phyloP scores from a whole-genome alignment of 257 asterid genomes.

The Solanum etuberosum region DNA sequence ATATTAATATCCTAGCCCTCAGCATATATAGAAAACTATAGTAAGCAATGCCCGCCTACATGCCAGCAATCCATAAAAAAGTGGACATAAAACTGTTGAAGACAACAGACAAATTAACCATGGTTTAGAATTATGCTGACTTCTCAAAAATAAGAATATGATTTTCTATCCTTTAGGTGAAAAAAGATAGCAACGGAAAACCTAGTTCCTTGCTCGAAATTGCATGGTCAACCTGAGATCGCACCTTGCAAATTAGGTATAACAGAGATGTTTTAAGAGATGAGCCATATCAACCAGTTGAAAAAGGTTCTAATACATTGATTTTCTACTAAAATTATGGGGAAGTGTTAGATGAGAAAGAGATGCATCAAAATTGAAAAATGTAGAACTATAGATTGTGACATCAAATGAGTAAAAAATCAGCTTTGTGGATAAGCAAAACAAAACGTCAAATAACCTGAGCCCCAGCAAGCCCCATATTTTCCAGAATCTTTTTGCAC shows the following conservation, averaged over 20 bases:
- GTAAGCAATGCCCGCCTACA: neutral
- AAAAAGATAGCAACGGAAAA: neutral
- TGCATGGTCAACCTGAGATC: neutral
- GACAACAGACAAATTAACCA: neutral
- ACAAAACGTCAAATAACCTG: slow-evolving; percentile 49
- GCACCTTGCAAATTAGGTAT: neutral
- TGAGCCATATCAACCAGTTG: neutral
- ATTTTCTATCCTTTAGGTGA: neutral
- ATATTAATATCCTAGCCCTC: neutral
- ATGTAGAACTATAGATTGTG: neutral
- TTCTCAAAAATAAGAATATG: neutral
- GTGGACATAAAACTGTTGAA: neutral
- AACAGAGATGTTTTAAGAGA: neutral
- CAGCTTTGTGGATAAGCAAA: neutral
- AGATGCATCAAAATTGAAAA: neutral
- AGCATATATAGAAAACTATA: neutral
- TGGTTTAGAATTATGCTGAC: neutral
- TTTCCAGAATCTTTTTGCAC: slow-evolving; percentile 80
- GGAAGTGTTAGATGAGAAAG: neutral
- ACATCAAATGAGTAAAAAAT: neutral
- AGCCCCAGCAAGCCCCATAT: slow-evolving; percentile 76
- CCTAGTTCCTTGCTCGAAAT: neutral
- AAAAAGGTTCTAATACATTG: neutral
- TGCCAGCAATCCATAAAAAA: neutral
- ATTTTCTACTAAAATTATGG: neutral